Base-by-base conservation (phyloP, 805 yeast species). In the Pichia ethanolica region DNA sequence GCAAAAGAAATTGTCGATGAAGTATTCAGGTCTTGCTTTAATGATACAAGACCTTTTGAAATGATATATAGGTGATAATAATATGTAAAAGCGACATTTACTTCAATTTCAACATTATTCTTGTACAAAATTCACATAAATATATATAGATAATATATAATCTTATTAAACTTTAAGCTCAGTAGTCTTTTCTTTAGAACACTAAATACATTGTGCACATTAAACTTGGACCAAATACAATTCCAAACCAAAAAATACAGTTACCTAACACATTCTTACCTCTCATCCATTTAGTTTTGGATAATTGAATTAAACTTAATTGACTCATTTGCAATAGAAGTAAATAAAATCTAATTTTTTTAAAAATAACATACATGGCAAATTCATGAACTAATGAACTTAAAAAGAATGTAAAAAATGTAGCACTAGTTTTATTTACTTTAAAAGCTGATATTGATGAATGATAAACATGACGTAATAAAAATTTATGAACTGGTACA, bases 41-140 rank as follows among this genome's bases (percentile, higher is more conserved):
- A 82, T 59, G 99, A 93, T 62, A 91, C 98, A 2, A 73, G 99
- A 60, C 99, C 99, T 1, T 93, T 89, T 67, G 98, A 93, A 59
- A 83, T 87, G 60, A 90, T 93, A 35, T 93, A 88, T 64, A 74
- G 89, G 53, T 85, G 67, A 63, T 20, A 20, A 20, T 20, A 20
- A 20, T 20, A 20, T 20, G 20, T 20, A 20, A 20, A 20, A 20
- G 20, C 20, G 20, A 20, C 20, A 20, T 20, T 20, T 20, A 20
- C 20, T 20, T 20, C 20, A 20, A 20, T 20, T 20, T 25, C 6
- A 13, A 13, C 25, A 7, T 12, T 32, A 10, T 36, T 26, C 40
- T 25, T 35, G 37, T 36, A 38, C n/a, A 27, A 37, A 43, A 28
- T 30, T 9, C 32, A 30, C 3, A 9, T 30, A 30, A 1, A 6